phyloP scores from a whole-genome alignment of 495 filamentous ascomycete genomes.

The Pyronema domesticum region DNA sequence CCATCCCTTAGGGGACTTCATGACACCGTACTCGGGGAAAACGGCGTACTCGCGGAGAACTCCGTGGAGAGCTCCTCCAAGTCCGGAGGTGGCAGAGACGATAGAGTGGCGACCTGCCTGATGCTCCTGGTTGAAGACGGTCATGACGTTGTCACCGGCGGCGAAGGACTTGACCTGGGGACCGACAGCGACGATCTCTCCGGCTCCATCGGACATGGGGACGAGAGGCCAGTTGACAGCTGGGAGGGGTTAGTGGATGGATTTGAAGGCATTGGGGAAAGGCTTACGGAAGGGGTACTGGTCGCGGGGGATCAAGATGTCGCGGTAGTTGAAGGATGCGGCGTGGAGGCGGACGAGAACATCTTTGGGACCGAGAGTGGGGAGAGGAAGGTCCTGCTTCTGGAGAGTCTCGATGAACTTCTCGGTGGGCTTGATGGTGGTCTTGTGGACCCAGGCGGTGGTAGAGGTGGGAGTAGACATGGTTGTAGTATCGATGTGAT shows the following conservation, averaged over 20 bases:
- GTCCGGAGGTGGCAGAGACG: background rate
- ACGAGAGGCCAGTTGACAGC: background rate
- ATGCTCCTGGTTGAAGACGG: slow-evolving; percentile 13
- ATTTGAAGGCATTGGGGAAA: background rate
- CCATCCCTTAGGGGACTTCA: slow-evolving; percentile 27
- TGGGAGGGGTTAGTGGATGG: background rate
- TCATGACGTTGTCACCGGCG: slow-evolving; percentile 30
- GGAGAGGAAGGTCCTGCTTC: slow-evolving; percentile 1
- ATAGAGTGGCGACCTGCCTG: slow-evolving; percentile 21
- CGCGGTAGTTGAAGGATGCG: slow-evolving; percentile 4
- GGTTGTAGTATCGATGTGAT: no score
- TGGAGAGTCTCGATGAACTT: background rate
- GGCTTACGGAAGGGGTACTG: slow-evolving; percentile 7
- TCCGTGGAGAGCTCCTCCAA: slow-evolving; percentile 55
- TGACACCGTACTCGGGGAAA: slow-evolving; percentile 26
- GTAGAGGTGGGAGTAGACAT: no score
- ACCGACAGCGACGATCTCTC: slow-evolving; percentile 27
- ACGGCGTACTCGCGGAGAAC: slow-evolving; percentile 29
- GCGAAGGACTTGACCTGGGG: slow-evolving; percentile 28
- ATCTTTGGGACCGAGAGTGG: slow-evolving; percentile 7
- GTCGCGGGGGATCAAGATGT: background rate
- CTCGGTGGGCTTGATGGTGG: no score
- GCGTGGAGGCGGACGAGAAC: slow-evolving; percentile 12
- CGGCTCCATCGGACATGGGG: background rate
- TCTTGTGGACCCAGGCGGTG: no score